These are phyloP conservation scores for Bryoerythrophyllum caledonicum DNA, from an alignment of 225 moss, liverwort and hornwort genomes.

Conservation along the genomic window DNA sequence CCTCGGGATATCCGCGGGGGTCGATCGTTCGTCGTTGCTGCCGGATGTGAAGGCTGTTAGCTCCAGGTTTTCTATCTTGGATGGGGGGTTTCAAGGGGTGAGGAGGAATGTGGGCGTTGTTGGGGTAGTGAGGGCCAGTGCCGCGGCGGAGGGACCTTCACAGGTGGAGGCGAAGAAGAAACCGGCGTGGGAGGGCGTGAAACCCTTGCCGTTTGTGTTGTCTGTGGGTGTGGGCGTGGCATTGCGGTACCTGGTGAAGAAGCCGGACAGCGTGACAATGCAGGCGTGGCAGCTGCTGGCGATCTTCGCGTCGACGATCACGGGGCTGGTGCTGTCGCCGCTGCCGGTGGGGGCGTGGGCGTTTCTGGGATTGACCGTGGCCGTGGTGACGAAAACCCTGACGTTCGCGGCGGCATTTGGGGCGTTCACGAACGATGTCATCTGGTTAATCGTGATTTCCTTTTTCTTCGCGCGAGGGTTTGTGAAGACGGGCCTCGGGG, in stretches of 20 bases:
- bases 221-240: conserved; percentile 78
- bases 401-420: conserved; percentile 76
- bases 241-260: conserved; percentile 73
- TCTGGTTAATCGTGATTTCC: conserved; percentile 98
- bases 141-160: conserved; percentile 15
- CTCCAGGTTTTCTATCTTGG: conserved; percentile 22
- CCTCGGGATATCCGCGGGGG: neutral
- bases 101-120: conserved; percentile 10
- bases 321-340: conserved; percentile 88
- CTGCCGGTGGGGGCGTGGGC: conserved; percentile 99
- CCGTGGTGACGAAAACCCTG: conserved; percentile 85
- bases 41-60: conserved; percentile 30
- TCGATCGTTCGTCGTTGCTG: conserved; percentile 1
- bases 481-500: conserved; percentile 80
- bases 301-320: conserved; percentile 91
- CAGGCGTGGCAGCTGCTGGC: conserved; percentile 97
- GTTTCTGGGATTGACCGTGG: conserved; percentile 81
- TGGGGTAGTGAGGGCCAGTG: conserved; percentile 14
- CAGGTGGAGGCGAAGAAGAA: neutral
- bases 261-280: conserved; percentile 68
- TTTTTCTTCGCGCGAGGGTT: conserved; percentile 99
- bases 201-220: conserved; percentile 70
- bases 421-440: conserved; percentile 96
- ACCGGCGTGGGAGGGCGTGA: conserved; percentile 62
- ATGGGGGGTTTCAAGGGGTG: neutral